phyloP scores from a whole-genome alignment of 2,329 filamentous ascomycete genomes.

The Ophiostoma sp. region DNA sequence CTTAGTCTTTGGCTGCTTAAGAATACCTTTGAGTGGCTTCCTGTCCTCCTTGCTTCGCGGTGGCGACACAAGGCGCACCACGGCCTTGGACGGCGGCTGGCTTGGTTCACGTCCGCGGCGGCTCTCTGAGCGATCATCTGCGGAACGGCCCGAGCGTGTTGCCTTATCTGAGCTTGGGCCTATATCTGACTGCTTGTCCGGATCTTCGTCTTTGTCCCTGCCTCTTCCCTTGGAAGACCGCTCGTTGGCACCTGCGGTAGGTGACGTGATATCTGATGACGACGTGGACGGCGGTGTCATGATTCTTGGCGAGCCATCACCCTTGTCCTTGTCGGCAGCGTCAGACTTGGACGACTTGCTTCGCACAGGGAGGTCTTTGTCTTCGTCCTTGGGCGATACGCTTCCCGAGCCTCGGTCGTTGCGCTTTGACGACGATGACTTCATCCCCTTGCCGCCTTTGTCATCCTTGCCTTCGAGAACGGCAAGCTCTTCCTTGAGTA shows the following conservation, averaged over 20 bases:
- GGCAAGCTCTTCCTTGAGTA: conserved; percentile 24
- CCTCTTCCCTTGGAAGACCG: conserved; percentile 17
- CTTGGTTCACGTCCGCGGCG: conserved; percentile 16
- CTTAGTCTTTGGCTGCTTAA: conserved; percentile 72
- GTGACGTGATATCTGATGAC: conserved; percentile 16
- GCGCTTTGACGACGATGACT: conserved; percentile 2
- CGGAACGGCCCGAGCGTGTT: conserved; percentile 7
- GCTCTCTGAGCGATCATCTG: background rate
- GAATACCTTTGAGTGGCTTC: conserved; percentile 73
- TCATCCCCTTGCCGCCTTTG: background rate
- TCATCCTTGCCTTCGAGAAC: conserved; percentile 20
- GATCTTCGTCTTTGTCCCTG: conserved; percentile 12
- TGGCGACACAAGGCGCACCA: conserved; percentile 67
- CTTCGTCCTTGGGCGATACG: conserved; percentile 8
- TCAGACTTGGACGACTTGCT: conserved; percentile 6
- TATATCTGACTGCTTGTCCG: background rate
- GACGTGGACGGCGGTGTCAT: conserved; percentile 25
- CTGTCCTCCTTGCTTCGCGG: conserved; percentile 44
- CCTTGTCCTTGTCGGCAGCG: conserved; percentile 11
- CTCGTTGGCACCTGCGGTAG: conserved; percentile 27
- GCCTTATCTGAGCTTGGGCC: background rate
- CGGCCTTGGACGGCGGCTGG: conserved; percentile 18
- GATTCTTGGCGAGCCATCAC: conserved; percentile 23
- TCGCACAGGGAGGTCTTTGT: background rate
- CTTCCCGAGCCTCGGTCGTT: background rate